These are phyloP conservation scores for Hypoxylon sp. DNA, from an alignment of 2,329 filamentous ascomycete species.

Conservation along the genomic window DNA sequence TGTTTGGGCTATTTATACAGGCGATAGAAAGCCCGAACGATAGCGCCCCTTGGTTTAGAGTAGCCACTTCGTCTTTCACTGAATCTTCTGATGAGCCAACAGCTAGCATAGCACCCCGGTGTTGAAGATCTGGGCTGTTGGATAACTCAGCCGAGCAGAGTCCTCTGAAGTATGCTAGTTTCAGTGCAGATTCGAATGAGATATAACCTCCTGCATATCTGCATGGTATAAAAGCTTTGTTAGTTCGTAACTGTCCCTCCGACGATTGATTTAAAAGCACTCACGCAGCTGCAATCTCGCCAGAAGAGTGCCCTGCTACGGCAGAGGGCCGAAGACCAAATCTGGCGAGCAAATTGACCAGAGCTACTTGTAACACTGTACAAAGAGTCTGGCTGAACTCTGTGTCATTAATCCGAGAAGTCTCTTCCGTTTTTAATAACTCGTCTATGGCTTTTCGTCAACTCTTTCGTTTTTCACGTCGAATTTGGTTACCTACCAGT, in stretches of 20 bases:
- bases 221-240: too few species aligned
- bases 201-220: slow-evolving; percentile 37
- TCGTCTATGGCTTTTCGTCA: too few species aligned
- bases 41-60: too few species aligned
- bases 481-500: slow-evolving; percentile 21
- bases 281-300: slow-evolving; percentile 59
- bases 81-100: slow-evolving; percentile 43
- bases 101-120: slow-evolving; percentile 53
- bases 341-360: slow-evolving; percentile 56
- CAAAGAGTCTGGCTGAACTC: slow-evolving; percentile 58
- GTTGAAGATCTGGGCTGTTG: neutral
- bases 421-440: neutral
- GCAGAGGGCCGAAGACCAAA: slow-evolving; percentile 52
- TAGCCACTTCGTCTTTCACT: neutral
- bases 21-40: slow-evolving; percentile 43
- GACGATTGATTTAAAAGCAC: too few species aligned
- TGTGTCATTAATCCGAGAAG: slow-evolving; percentile 45
- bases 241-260: too few species aligned
- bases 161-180: slow-evolving; percentile 38
- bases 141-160: slow-evolving; percentile 21
- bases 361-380: slow-evolving; percentile 61
- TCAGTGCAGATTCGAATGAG: slow-evolving; percentile 39
- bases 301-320: slow-evolving; percentile 58
- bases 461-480: too few species aligned
- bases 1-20: slow-evolving; percentile 54